A percentile compares a stretch with the other conserved stretches of the same genome.
These are phyloP conservation scores for Candida freyschussii DNA, from an alignment of 1,139 yeast genomes.

Conservation along the genomic window DNA sequence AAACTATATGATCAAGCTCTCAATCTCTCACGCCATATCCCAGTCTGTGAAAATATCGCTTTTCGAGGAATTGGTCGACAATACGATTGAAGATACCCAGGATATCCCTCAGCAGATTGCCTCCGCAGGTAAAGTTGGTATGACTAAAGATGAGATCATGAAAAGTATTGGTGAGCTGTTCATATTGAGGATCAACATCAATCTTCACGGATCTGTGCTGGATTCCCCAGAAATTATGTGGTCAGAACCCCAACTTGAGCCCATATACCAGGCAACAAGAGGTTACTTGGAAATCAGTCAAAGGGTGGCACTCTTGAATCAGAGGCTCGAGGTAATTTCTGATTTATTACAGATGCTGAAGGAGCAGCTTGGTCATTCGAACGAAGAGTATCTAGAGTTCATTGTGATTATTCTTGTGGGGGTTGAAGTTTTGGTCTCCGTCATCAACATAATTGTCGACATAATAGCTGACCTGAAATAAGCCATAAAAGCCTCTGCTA, in stretches of 20 bases:
- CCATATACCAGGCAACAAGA: slow-evolving; percentile 93
- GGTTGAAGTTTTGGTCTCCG: slow-evolving; percentile 84
- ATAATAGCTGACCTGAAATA: slow-evolving; percentile 30
- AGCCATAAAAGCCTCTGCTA: not conserved
- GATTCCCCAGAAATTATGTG: slow-evolving; percentile 98
- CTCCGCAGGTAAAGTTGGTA: slow-evolving; percentile 86
- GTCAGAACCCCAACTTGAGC: slow-evolving; percentile 97
- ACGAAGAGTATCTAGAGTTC: slow-evolving; percentile 85
- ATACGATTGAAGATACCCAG: slow-evolving; percentile 93
- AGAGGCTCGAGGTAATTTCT: slow-evolving; percentile 86
- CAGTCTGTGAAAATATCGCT: slow-evolving; percentile 91
- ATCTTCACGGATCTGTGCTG: slow-evolving; percentile 88
- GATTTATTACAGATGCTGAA: slow-evolving; percentile 93
- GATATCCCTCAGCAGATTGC: slow-evolving; percentile 97
- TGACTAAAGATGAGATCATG: slow-evolving; percentile 93
- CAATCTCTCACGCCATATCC: slow-evolving; percentile 87
- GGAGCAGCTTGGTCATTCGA: slow-evolving; percentile 92
- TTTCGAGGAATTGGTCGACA: slow-evolving; percentile 92
- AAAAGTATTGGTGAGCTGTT: slow-evolving; percentile 93
- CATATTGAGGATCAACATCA: slow-evolving; percentile 83
- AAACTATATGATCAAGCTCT: slow-evolving; percentile 83
- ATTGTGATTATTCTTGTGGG: slow-evolving; percentile 91
- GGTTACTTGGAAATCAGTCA: slow-evolving; percentile 93
- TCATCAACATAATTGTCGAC: slow-evolving; percentile 58
- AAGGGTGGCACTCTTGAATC: slow-evolving; percentile 82